Evolutionary conservation across 2,329 filamentous ascomycete genomes (phyloP), one percentile per base, ranked within the genome.

Genomic region (Hypoxylon sp.): DNA sequence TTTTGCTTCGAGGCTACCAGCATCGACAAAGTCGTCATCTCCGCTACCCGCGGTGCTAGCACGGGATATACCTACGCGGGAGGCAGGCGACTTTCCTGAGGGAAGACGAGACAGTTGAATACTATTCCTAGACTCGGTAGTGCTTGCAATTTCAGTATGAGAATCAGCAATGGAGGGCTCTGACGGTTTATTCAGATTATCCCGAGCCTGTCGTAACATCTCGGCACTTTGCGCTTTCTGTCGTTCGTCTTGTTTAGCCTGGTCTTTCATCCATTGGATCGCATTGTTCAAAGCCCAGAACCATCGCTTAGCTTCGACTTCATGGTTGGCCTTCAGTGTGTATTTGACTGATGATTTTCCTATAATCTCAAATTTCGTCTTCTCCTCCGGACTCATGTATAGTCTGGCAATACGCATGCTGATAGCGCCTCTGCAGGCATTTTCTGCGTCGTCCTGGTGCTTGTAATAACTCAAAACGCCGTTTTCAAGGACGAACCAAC

Each of bases 291-390:
- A 84, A 0, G 96, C 93, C 96, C 96, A 99, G 81, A 97, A 99
- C 96, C 96, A 99, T 61, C 96, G 89, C 81, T 99, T 99, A 5
- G 96, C 95, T 80, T 99, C 96, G 29, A 98, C 95, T 77, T 98
- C 92, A 80, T 99, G 96, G 76, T 99, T 99, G 0, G 96, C 96
- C 80, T 97, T 98, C 59, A 99, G 86, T 53, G 97, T 95, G 79
- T 99, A 99, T 81, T 98, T 99, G 79, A 99, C 96, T 0, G 95
- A 98, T 0, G 95, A 98, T 81, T 99, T 99, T 58, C 96, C 96
- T 69, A 95, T 93, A 59, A 99, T 98, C 77, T 99, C 96, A 76
- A 99, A 98, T 66, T 95, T 94, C 50, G 94, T 95, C 84, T 98
- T 99, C 63, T 99, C 96, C 73, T 98, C 94, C 0, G 95, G 88